These are phyloP conservation scores for Aphanomyces cochlioides DNA, from an alignment of 352 stramenopile species.

Conservation along the genomic window DNA sequence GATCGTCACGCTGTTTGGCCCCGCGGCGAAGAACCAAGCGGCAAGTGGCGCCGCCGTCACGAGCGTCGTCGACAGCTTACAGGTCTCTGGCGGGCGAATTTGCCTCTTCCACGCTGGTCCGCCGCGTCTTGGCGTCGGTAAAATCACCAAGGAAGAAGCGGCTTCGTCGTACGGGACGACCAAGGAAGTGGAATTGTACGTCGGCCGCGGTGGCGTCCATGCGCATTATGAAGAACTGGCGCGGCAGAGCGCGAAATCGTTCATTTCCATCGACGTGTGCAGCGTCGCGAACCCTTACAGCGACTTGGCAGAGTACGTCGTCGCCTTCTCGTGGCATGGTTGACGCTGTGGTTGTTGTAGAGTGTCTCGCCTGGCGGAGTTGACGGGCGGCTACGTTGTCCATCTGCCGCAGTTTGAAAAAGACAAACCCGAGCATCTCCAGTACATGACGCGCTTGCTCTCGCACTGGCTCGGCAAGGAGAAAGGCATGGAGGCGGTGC, in stretches of 20 bases:
- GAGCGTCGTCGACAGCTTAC: constrained; percentile 72
- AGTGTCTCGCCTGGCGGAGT: constrained; percentile 70
- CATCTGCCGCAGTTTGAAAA: constrained; percentile 87
- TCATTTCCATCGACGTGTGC: constrained; percentile 84
- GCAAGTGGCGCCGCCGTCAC: constrained; percentile 71
- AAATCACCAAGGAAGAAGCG: constrained; percentile 74
- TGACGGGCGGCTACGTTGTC: constrained; percentile 79
- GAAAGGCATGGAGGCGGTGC: constrained; percentile 78
- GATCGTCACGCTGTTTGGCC: constrained; percentile 65
- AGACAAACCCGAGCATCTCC: constrained; percentile 63
- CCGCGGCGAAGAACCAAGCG: constrained; percentile 69
- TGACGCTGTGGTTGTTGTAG: constrained; percentile 10
- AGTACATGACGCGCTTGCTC: constrained; percentile 33
- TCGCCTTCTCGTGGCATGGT: background rate
- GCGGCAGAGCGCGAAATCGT: constrained; percentile 60
- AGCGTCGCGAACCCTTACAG: constrained; percentile 80
- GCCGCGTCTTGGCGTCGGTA: constrained; percentile 67
- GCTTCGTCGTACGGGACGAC: constrained; percentile 77
- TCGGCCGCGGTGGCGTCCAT: constrained; percentile 44
- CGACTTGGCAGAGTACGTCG: constrained; percentile 55
- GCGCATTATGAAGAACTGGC: constrained; percentile 68
- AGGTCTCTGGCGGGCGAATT: constrained; percentile 53
- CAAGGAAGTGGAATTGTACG: constrained; percentile 83
- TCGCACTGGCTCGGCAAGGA: constrained; percentile 66
- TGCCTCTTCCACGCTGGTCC: constrained; percentile 73